These are phyloP conservation scores for Coix lacrymajobi DNA, from an alignment of 176 grass and related monocot genomes.

Conservation along the genomic window DNA sequence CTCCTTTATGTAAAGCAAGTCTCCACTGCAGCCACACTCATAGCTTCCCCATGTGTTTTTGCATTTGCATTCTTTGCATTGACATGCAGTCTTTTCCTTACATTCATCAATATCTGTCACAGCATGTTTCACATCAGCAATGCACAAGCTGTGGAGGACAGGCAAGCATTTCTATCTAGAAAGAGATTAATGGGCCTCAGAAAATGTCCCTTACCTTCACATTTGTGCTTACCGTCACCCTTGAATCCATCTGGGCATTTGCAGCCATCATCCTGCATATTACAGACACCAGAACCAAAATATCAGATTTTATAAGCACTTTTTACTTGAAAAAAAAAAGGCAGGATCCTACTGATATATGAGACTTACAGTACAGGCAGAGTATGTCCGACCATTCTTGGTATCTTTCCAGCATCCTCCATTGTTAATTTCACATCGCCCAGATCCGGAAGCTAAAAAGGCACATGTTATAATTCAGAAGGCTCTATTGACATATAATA, in stretches of 20 bases:
- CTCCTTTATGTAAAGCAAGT: constrained; percentile 88
- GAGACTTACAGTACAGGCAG: constrained; percentile 81
- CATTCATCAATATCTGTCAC: constrained; percentile 91
- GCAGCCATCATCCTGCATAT: constrained; percentile 74
- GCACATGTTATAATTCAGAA: background rate
- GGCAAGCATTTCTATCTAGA: background rate
- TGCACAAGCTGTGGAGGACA: background rate
- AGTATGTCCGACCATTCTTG: constrained; percentile 50
- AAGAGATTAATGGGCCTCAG: background rate
- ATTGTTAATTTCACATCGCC: constrained; percentile 83
- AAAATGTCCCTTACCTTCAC: constrained; percentile 57
- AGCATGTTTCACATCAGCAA: constrained; percentile 20
- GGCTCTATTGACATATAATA: background rate
- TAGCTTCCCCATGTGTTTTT: constrained; percentile 96
- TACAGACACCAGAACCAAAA: background rate
- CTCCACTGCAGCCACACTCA: constrained; percentile 69
- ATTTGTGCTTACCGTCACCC: constrained; percentile 72
- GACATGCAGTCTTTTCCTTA: constrained; percentile 73
- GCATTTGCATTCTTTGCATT: constrained; percentile 89
- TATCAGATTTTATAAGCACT: background rate
- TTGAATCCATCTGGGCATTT: constrained; percentile 82
- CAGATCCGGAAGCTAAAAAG: constrained; percentile 73
- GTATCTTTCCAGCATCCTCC: constrained; percentile 95
- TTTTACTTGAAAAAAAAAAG: background rate
- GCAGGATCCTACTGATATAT: background rate